Percentiles rank a stretch among this genome's conserved stretches.
Conservation (phyloP, 495 filamentous ascomycete genomes). For the Xylaria palmicola region DNA sequence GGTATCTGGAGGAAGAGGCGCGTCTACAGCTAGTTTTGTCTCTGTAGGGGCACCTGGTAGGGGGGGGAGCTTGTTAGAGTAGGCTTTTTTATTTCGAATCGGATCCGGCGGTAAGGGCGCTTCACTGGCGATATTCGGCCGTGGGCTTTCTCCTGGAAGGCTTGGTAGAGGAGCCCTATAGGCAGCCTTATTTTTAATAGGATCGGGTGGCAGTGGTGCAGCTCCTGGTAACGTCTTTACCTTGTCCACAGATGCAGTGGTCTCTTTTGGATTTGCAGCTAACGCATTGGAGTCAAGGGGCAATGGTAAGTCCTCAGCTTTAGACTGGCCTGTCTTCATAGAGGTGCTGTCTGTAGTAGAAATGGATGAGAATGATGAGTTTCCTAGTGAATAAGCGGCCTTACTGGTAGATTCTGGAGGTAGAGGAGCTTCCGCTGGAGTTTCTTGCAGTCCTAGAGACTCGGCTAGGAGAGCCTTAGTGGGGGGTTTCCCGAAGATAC, state of each 20-base stretch:
- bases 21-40: slow-evolving; percentile 21
- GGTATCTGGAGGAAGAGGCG: slow-evolving; percentile 29
- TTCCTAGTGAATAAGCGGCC: slow-evolving; percentile 59
- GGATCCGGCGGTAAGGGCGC: slow-evolving; percentile 45
- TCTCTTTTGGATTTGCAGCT: slow-evolving; percentile 15
- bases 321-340: slow-evolving; percentile 25
- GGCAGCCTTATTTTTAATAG: slow-evolving; percentile 36
- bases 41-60: slow-evolving; percentile 30
- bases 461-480: slow-evolving; percentile 18
- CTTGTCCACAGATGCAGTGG: neutral
- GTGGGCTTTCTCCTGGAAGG: slow-evolving; percentile 29
- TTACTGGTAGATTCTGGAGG: slow-evolving; percentile 78
- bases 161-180: slow-evolving; percentile 39
- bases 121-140: slow-evolving; percentile 28
- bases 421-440: slow-evolving; percentile 57
- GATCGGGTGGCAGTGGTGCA: slow-evolving; percentile 38
- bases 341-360: slow-evolving; percentile 43
- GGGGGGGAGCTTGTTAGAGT: slow-evolving; percentile 38
- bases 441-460: slow-evolving; percentile 36
- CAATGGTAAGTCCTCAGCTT: slow-evolving; percentile 54
- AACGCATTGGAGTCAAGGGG: slow-evolving; percentile 56
- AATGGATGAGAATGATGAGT: slow-evolving; percentile 66
- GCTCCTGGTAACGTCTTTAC: slow-evolving; percentile 5
- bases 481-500: slow-evolving; percentile 8
- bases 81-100: slow-evolving; percentile 37